Evolutionary conservation across 2,329 filamentous ascomycete genomes (phyloP).

Genomic region (Fusarium sp.): DNA sequence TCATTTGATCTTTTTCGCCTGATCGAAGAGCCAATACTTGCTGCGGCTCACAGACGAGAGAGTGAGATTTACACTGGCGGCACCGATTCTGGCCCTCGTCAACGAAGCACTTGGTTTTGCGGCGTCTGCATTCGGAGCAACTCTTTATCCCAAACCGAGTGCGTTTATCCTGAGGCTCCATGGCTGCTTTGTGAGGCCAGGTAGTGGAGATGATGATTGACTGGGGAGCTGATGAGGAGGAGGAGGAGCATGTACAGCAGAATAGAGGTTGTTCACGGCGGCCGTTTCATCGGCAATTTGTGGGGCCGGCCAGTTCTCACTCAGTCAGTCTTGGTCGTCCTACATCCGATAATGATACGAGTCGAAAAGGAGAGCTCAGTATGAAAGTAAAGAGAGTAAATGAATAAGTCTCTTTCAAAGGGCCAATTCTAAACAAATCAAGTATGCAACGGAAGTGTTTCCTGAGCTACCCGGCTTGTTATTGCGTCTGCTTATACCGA

Average conservation of each 20-base stretch:
- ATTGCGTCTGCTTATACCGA: too few species aligned
- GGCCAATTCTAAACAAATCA: too few species aligned
- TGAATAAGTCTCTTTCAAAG: too few species aligned
- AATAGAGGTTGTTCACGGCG: conserved; percentile 3
- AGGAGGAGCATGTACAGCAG: background rate
- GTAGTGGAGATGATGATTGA: background rate
- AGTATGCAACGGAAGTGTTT: too few species aligned
- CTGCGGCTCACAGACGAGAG: conserved; percentile 56
- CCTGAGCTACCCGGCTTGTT: too few species aligned
- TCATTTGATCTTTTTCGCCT: conserved; percentile 1
- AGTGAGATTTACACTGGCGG: conserved; percentile 57
- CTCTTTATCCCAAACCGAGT: conserved; percentile 48
- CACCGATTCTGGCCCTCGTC: conserved; percentile 49
- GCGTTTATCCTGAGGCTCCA: conserved; percentile 33
- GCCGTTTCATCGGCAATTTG: background rate
- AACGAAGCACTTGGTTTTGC: conserved; percentile 60
- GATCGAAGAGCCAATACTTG: conserved; percentile 19
- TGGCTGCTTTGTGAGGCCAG: background rate
- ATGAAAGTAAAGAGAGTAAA: too few species aligned
- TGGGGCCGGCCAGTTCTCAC: background rate
- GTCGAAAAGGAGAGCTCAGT: too few species aligned
- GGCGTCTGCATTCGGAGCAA: conserved; percentile 55
- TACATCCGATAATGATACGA: too few species aligned
- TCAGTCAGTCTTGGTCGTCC: too few species aligned
- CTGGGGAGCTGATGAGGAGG: background rate